Evolutionary conservation across 2,329 filamentous ascomycete species (phyloP), one percentile per base, ranked within the genome.

Genomic region (Exserohilum turcica): DNA sequence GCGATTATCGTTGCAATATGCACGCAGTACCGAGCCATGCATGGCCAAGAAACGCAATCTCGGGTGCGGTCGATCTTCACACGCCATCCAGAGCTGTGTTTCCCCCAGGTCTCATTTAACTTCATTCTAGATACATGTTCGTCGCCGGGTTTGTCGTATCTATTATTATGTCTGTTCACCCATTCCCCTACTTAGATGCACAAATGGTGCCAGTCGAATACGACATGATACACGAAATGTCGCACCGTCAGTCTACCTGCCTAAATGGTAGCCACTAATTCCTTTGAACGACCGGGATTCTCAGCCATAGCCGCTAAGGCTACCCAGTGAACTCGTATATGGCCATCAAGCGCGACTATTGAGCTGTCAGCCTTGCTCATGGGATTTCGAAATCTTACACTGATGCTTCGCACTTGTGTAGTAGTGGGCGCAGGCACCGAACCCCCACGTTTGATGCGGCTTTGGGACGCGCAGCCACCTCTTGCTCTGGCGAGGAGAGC

Each of bases 191-290:
- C 16, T 24, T 49, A 12, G 12, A 7, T 28, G 31, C 19, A 21
- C 21, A n/a, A n/a, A 8, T 39, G 6, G 19, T 39, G 33, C 29
- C 31, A 36, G 24, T 7, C 1, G 15, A 46, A 42, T 42, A 31
- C 35, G 6, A 29, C 9, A 43, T 52, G 52, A 46, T 36, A 31
- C 52, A 28, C 33, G 6, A 18, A 40, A 43, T 18, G 52, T 52
- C 48, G 28, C 50, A 29, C 27, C 12, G 33, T 18, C 3, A 27
- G 7, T 38, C 33, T 10, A 12, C 40, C 29, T 36, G 18, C 38
- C 13, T 24, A 36, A 13, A 29, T 16, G 16, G 33, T n/a, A 16
- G 10, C 33, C 16, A 15, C 44, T 48, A 29, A 21, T 33, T 33
- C 36, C 18, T 48, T 16, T 13, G 8, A 6, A 9, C 5, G 32